Percentiles rank a stretch among this genome's conserved stretches.
phyloP scores from a whole-genome alignment of 139 green algal species.

The Picochlorum sp. region DNA sequence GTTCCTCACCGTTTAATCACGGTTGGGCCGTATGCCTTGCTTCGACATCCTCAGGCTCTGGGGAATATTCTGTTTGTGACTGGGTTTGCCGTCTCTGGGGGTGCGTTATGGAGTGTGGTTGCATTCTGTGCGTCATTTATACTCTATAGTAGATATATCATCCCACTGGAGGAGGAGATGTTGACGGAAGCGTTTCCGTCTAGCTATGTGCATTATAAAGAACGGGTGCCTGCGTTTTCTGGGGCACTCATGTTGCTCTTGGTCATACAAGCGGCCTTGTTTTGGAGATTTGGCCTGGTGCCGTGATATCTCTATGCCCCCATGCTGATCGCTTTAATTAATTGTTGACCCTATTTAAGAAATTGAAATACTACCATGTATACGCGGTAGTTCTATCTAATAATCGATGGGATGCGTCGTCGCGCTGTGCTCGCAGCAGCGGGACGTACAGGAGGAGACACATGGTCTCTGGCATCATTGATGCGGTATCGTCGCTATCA shows the following conservation, averaged over 20 bases:
- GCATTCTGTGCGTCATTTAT: conserved; percentile 18
- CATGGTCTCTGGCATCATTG: too few species aligned
- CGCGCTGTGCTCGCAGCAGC: too few species aligned
- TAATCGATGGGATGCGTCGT: too few species aligned
- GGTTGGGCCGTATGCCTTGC: conserved; percentile 19
- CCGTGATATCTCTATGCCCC: not conserved
- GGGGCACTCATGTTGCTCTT: conserved; percentile 21
- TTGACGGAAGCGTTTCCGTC: conserved; percentile 17
- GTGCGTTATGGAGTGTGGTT: conserved; percentile 15
- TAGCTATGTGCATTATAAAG: conserved; percentile 14
- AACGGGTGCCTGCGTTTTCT: not conserved
- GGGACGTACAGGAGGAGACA: too few species aligned
- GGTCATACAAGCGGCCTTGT: conserved; percentile 15
- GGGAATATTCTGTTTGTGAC: conserved; percentile 30
- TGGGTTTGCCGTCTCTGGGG: conserved; percentile 25
- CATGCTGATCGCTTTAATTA: not conserved
- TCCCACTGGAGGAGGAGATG: conserved; percentile 27
- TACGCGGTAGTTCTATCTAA: too few species aligned
- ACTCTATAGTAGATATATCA: conserved; percentile 17
- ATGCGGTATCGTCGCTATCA: too few species aligned
- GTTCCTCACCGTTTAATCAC: conserved; percentile 18
- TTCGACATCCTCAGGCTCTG: conserved; percentile 27
- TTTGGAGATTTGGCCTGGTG: conserved; percentile 15
- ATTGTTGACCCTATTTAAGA: not conserved
- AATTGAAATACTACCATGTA: too few species aligned